phyloP scores from a whole-genome alignment of 495 filamentous ascomycete genomes.

The Niebla homalea region DNA sequence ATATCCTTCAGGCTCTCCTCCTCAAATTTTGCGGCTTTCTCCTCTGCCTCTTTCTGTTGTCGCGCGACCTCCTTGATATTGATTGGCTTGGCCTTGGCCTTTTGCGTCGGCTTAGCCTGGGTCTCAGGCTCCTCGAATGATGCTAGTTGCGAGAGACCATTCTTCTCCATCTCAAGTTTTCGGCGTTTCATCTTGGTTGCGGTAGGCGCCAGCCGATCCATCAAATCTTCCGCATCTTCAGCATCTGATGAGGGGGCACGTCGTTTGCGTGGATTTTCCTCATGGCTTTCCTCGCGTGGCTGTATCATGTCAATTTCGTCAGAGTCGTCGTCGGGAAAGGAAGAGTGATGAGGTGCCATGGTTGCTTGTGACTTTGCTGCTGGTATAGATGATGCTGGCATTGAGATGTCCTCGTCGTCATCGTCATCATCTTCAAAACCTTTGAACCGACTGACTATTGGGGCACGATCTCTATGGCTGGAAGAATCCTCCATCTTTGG shows the following conservation, averaged over 20 bases:
- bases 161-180: constrained; percentile 32
- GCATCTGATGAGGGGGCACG: constrained; percentile 20
- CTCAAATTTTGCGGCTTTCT: constrained; percentile 45
- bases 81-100: constrained; percentile 42
- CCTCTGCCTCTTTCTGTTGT: constrained; percentile 53
- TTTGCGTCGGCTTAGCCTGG: constrained; percentile 18
- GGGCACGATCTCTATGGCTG: constrained; percentile 13
- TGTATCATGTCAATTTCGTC: constrained; percentile 25
- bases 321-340: constrained; percentile 14
- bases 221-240: constrained; percentile 38
- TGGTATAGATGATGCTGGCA: constrained; percentile 6
- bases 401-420: constrained; percentile 19
- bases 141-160: constrained; percentile 14
- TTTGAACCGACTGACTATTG: constrained; percentile 52
- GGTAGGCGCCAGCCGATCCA: constrained; percentile 55
- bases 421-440: constrained; percentile 51
- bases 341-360: background rate
- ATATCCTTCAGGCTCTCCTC: constrained; percentile 40
- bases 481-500: constrained; percentile 2
- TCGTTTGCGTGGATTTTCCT: constrained; percentile 18
- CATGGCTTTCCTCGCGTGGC: constrained; percentile 5
- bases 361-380: constrained; percentile 3
- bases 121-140: constrained; percentile 9
- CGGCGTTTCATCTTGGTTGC: constrained; percentile 61
- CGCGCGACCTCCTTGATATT: constrained; percentile 59